Conservation (phyloP, 441 rosid species). For the Pelargonium citronellum region DNA sequence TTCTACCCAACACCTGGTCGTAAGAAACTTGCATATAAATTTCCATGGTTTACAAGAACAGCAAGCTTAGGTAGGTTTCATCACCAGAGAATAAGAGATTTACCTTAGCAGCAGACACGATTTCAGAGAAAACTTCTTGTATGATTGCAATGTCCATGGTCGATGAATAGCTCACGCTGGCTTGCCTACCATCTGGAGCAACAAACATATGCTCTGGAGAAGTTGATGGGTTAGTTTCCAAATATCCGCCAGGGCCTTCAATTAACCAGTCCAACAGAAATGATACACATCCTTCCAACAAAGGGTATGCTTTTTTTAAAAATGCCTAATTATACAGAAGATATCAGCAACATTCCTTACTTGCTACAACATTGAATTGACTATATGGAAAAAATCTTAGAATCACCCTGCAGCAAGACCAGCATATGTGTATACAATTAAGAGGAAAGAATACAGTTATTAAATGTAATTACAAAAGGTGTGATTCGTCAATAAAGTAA, state of each 20-base stretch:
- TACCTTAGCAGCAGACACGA: slow-evolving; percentile 19
- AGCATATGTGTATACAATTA: too few species aligned
- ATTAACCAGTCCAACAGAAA: slow-evolving; percentile 1
- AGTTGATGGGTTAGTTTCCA: slow-evolving; percentile 7
- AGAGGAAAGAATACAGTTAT: too few species aligned
- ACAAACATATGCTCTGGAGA: slow-evolving; percentile 5
- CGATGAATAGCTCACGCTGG: slow-evolving; percentile 3
- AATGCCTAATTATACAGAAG: neutral
- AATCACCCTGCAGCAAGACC: too few species aligned
- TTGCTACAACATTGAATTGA: neutral
- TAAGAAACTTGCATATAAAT: slow-evolving; percentile 16
- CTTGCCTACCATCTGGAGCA: slow-evolving; percentile 6
- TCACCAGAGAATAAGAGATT: slow-evolving; percentile 16
- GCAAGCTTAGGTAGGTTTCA: neutral
- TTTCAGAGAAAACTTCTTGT: slow-evolving; percentile 2
- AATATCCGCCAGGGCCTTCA: slow-evolving; percentile 3
- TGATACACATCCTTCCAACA: neutral
- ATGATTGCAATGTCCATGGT: slow-evolving; percentile 4
- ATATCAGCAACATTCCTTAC: neutral
- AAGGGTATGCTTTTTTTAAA: neutral
- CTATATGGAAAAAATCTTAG: too few species aligned
- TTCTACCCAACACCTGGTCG: slow-evolving; percentile 58
- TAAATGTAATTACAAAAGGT: too few species aligned
- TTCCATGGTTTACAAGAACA: neutral
- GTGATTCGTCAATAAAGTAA: too few species aligned